Evolutionary conservation across 2,329 filamentous ascomycete genomes (phyloP).

Genomic region (Aspergillus persii): DNA sequence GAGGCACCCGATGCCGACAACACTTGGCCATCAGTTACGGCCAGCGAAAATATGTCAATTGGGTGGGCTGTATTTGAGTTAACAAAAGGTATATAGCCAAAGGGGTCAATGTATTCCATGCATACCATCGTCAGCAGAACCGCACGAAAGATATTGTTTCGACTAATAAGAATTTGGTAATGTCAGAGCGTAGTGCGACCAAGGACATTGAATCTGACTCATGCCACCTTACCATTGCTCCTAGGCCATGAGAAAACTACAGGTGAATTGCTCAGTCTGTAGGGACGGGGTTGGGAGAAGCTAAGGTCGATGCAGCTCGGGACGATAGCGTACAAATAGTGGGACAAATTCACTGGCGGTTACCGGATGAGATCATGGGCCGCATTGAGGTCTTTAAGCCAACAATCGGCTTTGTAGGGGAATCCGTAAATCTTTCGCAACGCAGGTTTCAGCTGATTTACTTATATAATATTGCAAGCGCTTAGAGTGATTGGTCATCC

Average conservation of each 20-base stretch:
- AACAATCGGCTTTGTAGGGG: not conserved
- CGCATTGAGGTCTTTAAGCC: not conserved
- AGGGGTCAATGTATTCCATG: slow-evolving; percentile 6
- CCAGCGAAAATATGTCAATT: slow-evolving; percentile 80
- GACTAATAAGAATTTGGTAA: slow-evolving; percentile 58
- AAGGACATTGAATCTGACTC: not conserved
- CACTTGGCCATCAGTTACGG: slow-evolving; percentile 69
- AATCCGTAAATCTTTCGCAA: too few species aligned
- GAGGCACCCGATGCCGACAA: slow-evolving; percentile 85
- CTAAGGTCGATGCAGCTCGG: not conserved
- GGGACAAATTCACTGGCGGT: slow-evolving; percentile 1
- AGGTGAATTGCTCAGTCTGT: not conserved
- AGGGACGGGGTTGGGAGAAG: not conserved
- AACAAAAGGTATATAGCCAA: slow-evolving; percentile 18
- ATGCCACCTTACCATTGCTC: slow-evolving; percentile 21
- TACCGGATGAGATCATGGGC: slow-evolving; percentile 6
- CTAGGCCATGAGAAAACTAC: not conserved
- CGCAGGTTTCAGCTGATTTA: not conserved
- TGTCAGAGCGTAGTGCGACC: slow-evolving; percentile 3
- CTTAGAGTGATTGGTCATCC: not conserved
- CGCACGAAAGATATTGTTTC: slow-evolving; percentile 94
- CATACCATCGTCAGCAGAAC: slow-evolving; percentile 83
- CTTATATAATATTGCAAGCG: not conserved
- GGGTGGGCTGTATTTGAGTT: slow-evolving; percentile 62
- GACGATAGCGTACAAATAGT: slow-evolving; percentile 1